Evolutionary conservation across 345 rosid species (phyloP).

Genomic region (Citropsis articulata): DNA sequence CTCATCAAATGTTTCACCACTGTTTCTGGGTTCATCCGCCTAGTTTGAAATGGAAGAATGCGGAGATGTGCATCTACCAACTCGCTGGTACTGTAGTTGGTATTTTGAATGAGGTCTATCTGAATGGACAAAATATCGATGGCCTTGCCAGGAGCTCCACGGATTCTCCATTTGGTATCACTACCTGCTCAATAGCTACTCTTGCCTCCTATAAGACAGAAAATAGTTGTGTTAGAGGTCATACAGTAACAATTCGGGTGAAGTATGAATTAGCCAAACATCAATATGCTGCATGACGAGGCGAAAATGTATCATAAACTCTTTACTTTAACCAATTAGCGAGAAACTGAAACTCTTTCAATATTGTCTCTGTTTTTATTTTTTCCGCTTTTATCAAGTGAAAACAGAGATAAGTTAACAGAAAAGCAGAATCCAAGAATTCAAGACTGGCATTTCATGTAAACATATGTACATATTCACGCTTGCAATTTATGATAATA

Average conservation of each 20-base stretch:
- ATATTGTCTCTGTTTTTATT: not conserved
- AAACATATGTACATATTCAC: not conserved
- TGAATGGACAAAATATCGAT: slow-evolving; percentile 53
- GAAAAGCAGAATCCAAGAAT: not conserved
- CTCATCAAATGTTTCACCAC: slow-evolving; percentile 24
- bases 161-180: slow-evolving; percentile 64
- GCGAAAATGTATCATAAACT: not conserved
- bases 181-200: slow-evolving; percentile 71
- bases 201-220: slow-evolving; percentile 64
- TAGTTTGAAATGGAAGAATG: slow-evolving; percentile 54
- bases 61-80: slow-evolving; percentile 41
- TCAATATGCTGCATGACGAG: not conserved
- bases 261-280: not conserved
- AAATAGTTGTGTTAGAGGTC: slow-evolving; percentile 6
- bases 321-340: not conserved
- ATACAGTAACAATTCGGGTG: not conserved
- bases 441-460: not conserved
- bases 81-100: slow-evolving; percentile 50
- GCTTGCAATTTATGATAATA: not conserved
- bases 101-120: slow-evolving; percentile 59
- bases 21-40: slow-evolving; percentile 18
- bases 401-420: not conserved
- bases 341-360: not conserved
- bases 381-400: not conserved
- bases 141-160: slow-evolving; percentile 74